phyloP scores from a whole-genome alignment of 1,139 yeast genomes.

The Lodderomyces theae region DNA sequence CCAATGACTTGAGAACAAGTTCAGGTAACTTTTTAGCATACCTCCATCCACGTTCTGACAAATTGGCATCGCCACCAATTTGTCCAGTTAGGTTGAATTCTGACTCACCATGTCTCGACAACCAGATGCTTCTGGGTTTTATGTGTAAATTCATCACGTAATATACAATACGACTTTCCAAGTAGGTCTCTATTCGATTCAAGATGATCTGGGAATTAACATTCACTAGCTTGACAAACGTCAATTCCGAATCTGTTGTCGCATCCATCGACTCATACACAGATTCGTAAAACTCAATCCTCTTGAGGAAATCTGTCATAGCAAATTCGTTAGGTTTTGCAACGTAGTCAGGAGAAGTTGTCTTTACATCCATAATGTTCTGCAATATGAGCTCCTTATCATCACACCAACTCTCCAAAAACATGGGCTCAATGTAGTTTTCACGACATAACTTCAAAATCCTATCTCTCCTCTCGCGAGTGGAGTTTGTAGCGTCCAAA shows the following conservation, averaged over 20 bases:
- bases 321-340: conserved; percentile 72
- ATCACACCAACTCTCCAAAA: conserved; percentile 88
- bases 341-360: conserved; percentile 84
- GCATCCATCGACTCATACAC: conserved; percentile 72
- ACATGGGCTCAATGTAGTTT: conserved; percentile 80
- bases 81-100: conserved; percentile 89
- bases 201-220: conserved; percentile 85
- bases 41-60: conserved; percentile 81
- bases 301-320: conserved; percentile 62
- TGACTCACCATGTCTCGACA: conserved; percentile 94
- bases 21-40: conserved; percentile 84
- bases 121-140: conserved; percentile 87
- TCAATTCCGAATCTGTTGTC: conserved; percentile 56
- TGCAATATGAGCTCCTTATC: conserved; percentile 74
- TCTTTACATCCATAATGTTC: conserved; percentile 81
- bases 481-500: conserved; percentile 79
- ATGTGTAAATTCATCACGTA: conserved; percentile 94
- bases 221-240: conserved; percentile 84
- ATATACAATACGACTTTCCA: conserved; percentile 90
- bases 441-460: conserved; percentile 62
- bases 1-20: conserved; percentile 69
- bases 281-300: conserved; percentile 71
- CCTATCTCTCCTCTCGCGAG: conserved; percentile 66
- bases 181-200: conserved; percentile 81
- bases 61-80: conserved; percentile 92